Conservation (phyloP, 176 grass and related monocot species). For the Zoysia japonica region DNA sequence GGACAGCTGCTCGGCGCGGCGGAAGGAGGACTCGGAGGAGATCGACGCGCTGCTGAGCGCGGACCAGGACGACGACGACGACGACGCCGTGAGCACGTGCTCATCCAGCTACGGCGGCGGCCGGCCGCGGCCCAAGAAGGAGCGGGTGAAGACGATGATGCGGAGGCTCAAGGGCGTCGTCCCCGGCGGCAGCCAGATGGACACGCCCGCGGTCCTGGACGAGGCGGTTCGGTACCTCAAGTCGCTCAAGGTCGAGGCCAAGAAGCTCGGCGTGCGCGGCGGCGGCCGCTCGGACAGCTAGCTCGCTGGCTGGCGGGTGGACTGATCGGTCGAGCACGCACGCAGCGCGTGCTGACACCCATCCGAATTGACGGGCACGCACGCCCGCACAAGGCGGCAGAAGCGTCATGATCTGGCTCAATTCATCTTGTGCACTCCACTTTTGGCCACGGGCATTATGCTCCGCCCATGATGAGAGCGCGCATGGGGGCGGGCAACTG, state of each 20-base stretch:
- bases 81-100: slow-evolving; percentile 46
- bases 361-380: no score
- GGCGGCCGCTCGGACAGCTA: slow-evolving; percentile 41
- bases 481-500: slow-evolving; percentile 38
- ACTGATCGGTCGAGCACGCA: no score
- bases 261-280: slow-evolving; percentile 67
- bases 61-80: slow-evolving; percentile 68
- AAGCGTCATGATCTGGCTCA: slow-evolving; percentile 51
- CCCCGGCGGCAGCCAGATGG: slow-evolving; percentile 75
- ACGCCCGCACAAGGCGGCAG: no score
- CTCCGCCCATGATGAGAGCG: slow-evolving; percentile 56
- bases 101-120: slow-evolving; percentile 55
- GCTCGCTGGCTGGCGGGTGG: not conserved
- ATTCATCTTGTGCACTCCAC: slow-evolving; percentile 56
- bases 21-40: slow-evolving; percentile 84
- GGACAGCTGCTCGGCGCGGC: slow-evolving; percentile 43
- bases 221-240: slow-evolving; percentile 83
- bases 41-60: slow-evolving; percentile 94
- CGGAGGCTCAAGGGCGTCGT: slow-evolving; percentile 76
- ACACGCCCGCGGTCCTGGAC: slow-evolving; percentile 75
- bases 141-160: slow-evolving; percentile 88
- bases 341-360: no score
- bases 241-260: slow-evolving; percentile 82
- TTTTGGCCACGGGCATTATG: slow-evolving; percentile 55
- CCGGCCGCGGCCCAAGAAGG: slow-evolving; percentile 43